Evolutionary conservation across 2,329 filamentous ascomycete species (phyloP).

Genomic region (Myrmaecium sp.): DNA sequence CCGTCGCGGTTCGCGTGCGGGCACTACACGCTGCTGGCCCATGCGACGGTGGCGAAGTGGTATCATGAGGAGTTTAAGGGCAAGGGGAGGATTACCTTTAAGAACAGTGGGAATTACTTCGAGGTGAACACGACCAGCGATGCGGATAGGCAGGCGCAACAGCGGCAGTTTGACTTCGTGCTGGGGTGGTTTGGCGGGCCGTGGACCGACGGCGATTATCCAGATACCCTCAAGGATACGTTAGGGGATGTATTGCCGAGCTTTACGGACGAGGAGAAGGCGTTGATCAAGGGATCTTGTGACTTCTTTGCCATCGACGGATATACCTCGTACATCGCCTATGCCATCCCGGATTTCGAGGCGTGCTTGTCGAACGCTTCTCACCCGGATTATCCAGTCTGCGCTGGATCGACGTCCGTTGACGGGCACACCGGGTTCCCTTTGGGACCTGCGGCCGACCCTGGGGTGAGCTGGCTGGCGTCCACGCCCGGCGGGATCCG

Average conservation of each 20-base stretch:
- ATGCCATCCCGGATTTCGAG: constrained; percentile 17
- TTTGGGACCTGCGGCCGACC: constrained; percentile 26
- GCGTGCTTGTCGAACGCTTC: constrained; percentile 24
- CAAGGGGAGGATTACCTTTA: constrained; percentile 24
- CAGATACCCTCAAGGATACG: constrained; percentile 21
- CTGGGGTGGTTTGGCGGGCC: constrained; percentile 29
- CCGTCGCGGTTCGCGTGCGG: constrained; percentile 27
- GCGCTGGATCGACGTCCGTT: constrained; percentile 19
- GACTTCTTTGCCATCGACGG: constrained; percentile 27
- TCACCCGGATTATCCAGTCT: constrained; percentile 24
- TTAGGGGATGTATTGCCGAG: constrained; percentile 22
- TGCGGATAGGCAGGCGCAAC: constrained; percentile 19
- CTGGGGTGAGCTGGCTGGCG: constrained; percentile 25
- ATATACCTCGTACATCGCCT: constrained; percentile 14
- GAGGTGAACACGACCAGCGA: constrained; percentile 19
- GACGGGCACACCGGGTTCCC: constrained; percentile 31
- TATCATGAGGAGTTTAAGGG: constrained; percentile 29
- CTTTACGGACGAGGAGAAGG: constrained; percentile 22
- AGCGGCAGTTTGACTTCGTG: constrained; percentile 25
- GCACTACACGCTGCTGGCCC: constrained; percentile 26
- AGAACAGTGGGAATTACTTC: constrained; percentile 26
- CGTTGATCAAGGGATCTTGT: constrained; percentile 25
- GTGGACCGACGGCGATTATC: constrained; percentile 30
- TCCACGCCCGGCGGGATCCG: constrained; percentile 23
- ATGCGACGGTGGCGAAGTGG: constrained; percentile 27